phyloP scores from a whole-genome alignment of 2,329 filamentous ascomycete species.

The Huntiella moniliformis region DNA sequence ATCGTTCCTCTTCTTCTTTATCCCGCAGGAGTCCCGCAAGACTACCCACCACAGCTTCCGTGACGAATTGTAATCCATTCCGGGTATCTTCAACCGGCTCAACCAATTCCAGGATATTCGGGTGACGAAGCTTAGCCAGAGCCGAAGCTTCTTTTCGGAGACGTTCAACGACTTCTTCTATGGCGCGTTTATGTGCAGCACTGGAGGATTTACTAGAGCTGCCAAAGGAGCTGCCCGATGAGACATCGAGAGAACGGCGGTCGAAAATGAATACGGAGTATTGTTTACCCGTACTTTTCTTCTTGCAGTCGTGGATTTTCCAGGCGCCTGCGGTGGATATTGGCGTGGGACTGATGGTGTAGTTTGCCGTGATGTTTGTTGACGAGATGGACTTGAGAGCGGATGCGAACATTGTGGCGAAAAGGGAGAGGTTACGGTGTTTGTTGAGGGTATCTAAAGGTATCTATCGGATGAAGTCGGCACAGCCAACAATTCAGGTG shows the following conservation, averaged over 20 bases:
- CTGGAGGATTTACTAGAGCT: conserved; percentile 24
- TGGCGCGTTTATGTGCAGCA: conserved; percentile 53
- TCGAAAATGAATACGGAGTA: conserved; percentile 94
- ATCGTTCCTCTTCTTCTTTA: conserved; percentile 64
- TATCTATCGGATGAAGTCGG: background rate
- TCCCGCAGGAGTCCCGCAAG: conserved; percentile 64
- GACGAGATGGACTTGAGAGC: conserved; percentile 84
- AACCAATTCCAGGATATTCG: conserved; percentile 76
- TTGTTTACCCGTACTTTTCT: conserved; percentile 77
- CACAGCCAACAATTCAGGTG: too few species aligned
- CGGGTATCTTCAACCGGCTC: conserved; percentile 92
- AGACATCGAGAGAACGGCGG: conserved; percentile 58
- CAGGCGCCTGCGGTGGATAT: conserved; percentile 77
- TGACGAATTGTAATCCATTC: conserved; percentile 88
- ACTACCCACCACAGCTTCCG: conserved; percentile 80
- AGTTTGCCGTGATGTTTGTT: conserved; percentile 81
- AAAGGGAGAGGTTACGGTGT: background rate
- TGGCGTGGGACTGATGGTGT: conserved; percentile 57
- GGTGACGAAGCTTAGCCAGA: conserved; percentile 73
- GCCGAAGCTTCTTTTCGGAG: conserved; percentile 83
- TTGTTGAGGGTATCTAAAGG: background rate
- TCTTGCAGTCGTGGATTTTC: conserved; percentile 96
- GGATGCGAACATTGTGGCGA: conserved; percentile 63
- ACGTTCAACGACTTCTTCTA: conserved; percentile 80
- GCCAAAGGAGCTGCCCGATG: conserved; percentile 21